A percentile compares a stretch with the other conserved stretches of the same genome.
Conservation (phyloP, 805 yeast species). For the Clavispora asparagi region DNA sequence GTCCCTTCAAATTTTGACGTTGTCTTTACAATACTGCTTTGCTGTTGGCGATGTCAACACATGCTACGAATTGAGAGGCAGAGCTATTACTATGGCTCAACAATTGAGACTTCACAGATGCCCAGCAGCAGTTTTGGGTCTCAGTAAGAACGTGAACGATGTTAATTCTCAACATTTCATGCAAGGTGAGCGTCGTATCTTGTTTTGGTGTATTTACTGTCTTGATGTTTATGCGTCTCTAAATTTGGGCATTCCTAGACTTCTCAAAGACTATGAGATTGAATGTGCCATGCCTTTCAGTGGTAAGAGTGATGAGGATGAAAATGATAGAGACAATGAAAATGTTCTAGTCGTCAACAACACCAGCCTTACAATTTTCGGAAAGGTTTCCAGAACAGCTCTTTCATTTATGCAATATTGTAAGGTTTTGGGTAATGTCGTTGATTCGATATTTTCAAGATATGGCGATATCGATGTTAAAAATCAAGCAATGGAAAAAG, state of each 20-base stretch:
- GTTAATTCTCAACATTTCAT: conserved; percentile 53
- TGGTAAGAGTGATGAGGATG: conserved; percentile 34
- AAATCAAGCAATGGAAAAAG: conserved; percentile 32
- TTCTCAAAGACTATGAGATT: conserved; percentile 73
- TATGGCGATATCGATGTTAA: conserved; percentile 31
- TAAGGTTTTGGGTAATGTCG: conserved; percentile 65
- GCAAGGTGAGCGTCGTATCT: conserved; percentile 75
- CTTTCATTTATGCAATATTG: conserved; percentile 63
- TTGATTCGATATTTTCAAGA: conserved; percentile 68
- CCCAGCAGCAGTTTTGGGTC: conserved; percentile 78
- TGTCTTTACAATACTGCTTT: conserved; percentile 67
- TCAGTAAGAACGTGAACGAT: conserved; percentile 31
- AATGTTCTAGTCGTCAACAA: conserved; percentile 58
- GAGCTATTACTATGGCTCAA: conserved; percentile 76
- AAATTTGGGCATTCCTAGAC: conserved; percentile 76
- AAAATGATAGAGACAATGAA: conserved; percentile 40
- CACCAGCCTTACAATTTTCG: conserved; percentile 56
- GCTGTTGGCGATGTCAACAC: conserved; percentile 70
- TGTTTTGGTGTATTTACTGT: conserved; percentile 80
- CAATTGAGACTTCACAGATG: conserved; percentile 81
- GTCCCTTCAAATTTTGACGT: conserved; percentile 61
- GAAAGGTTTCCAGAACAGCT: conserved; percentile 62
- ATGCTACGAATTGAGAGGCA: conserved; percentile 70
- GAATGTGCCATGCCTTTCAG: conserved; percentile 81
- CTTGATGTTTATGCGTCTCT: conserved; percentile 72